A percentile compares a stretch with the other conserved stretches of the same genome.
Conservation (phyloP, 176 grass and related monocot species). For the Oryza brachyantha region DNA sequence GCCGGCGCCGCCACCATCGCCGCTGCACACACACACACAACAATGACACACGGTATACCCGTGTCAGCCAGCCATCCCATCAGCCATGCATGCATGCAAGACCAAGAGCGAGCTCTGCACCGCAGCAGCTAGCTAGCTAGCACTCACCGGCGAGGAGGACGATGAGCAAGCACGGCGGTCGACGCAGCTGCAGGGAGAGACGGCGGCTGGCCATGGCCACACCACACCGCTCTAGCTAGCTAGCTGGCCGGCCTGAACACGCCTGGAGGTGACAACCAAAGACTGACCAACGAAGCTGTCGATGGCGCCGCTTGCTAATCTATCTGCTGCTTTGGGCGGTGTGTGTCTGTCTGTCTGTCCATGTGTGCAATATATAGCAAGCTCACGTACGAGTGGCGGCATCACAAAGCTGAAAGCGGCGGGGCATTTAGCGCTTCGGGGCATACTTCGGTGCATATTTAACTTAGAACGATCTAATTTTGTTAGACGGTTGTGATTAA, state of each 20-base stretch:
- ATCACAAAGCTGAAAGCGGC: slow-evolving; percentile 9
- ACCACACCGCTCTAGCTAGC: too few species aligned
- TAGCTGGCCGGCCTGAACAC: too few species aligned
- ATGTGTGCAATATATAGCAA: slow-evolving; percentile 20
- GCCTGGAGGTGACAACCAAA: background rate
- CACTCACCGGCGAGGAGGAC: slow-evolving; percentile 28
- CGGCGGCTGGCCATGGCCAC: background rate
- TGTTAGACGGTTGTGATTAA: too few species aligned
- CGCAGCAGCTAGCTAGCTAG: too few species aligned
- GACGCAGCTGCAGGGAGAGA: background rate
- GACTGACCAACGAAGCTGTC: background rate
- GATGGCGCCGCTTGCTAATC: background rate
- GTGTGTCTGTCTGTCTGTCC: too few species aligned
- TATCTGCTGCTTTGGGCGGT: background rate
- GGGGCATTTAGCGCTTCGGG: too few species aligned
- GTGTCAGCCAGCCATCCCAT: background rate
- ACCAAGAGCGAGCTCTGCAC: too few species aligned
- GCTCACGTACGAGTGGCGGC: background rate
- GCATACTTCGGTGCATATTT: too few species aligned
- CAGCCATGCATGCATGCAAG: background rate
- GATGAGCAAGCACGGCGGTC: background rate
- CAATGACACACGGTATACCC: too few species aligned
- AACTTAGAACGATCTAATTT: too few species aligned
- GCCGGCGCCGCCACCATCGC: slow-evolving; percentile 12
- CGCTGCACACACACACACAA: slow-evolving; percentile 12